phyloP scores from a whole-genome alignment of 805 yeast species.

The Hanseniaspora jakobsenii region DNA sequence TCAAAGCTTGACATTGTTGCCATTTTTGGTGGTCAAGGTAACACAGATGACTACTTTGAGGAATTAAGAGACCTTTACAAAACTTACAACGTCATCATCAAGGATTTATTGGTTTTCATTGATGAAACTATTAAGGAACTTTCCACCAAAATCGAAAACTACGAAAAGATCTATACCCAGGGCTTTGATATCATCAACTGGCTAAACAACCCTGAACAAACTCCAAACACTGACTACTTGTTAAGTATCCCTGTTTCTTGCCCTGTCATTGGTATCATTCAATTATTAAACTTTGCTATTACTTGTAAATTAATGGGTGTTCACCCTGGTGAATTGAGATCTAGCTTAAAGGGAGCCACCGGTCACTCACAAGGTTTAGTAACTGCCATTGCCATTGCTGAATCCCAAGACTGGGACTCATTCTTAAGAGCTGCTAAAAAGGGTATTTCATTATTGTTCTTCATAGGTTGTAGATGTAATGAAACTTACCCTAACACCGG shows the following conservation, averaged over 20 bases:
- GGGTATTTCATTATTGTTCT: conserved; percentile 77
- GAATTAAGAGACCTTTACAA: conserved; percentile 79
- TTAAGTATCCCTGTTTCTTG: conserved; percentile 88
- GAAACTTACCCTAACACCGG: conserved; percentile 87
- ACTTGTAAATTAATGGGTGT: conserved; percentile 74
- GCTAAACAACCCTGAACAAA: conserved; percentile 72
- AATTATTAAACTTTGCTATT: conserved; percentile 82
- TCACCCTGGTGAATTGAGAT: conserved; percentile 79
- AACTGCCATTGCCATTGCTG: conserved; percentile 83
- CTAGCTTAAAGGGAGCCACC: conserved; percentile 55
- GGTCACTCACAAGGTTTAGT: conserved; percentile 89
- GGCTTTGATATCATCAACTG: conserved; percentile 82
- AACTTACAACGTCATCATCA: conserved; percentile 61
- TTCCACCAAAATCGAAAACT: conserved; percentile 59
- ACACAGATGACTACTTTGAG: conserved; percentile 92
- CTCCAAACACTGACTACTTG: conserved; percentile 82
- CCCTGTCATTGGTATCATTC: conserved; percentile 94
- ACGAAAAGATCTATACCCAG: conserved; percentile 81
- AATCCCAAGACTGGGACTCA: conserved; percentile 72
- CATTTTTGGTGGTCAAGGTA: conserved; percentile 98
- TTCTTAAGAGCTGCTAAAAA: conserved; percentile 61
- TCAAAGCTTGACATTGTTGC: conserved; percentile 58
- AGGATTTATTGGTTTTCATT: conserved; percentile 57
- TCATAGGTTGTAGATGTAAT: conserved; percentile 85
- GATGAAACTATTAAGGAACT: conserved; percentile 57